A percentile compares a stretch with the other conserved stretches of the same genome.
Conservation (phyloP, 2,329 filamentous ascomycete genomes). For the Epichloe hybrida region DNA sequence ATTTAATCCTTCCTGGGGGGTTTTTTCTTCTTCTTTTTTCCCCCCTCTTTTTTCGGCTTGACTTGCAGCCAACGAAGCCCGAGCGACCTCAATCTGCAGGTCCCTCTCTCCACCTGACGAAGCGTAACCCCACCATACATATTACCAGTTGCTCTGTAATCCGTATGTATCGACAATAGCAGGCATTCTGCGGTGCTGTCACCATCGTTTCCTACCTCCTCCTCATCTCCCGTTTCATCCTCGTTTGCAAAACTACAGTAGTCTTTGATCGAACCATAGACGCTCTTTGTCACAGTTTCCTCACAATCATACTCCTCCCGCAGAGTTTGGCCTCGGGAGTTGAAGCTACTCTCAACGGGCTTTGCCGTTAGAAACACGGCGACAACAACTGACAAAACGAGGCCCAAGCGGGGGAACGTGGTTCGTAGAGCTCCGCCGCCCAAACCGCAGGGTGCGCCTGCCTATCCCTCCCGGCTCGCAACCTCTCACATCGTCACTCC, state of each 20-base stretch:
- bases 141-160: too few relatives aligned
- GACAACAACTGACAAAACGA: neutral
- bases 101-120: neutral
- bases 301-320: neutral
- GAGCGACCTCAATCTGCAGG: neutral
- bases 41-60: too few relatives aligned
- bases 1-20: too few relatives aligned
- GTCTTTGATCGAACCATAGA: neutral
- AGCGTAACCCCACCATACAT: neutral
- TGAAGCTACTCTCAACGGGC: neutral
- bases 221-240: neutral
- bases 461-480: neutral
- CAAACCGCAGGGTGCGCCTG: slow-evolving; percentile 1
- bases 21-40: too few relatives aligned
- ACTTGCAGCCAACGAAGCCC: too few relatives aligned
- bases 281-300: neutral
- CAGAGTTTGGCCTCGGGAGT: neutral
- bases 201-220: neutral
- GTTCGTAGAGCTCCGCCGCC: slow-evolving; percentile 2
- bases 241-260: neutral
- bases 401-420: slow-evolving; percentile 6
- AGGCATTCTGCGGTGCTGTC: neutral
- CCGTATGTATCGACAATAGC: neutral
- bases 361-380: neutral
- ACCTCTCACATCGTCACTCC: slow-evolving; percentile 1